Base-by-base conservation (phyloP, 441 rosid species). In the Capsella rubella region DNA sequence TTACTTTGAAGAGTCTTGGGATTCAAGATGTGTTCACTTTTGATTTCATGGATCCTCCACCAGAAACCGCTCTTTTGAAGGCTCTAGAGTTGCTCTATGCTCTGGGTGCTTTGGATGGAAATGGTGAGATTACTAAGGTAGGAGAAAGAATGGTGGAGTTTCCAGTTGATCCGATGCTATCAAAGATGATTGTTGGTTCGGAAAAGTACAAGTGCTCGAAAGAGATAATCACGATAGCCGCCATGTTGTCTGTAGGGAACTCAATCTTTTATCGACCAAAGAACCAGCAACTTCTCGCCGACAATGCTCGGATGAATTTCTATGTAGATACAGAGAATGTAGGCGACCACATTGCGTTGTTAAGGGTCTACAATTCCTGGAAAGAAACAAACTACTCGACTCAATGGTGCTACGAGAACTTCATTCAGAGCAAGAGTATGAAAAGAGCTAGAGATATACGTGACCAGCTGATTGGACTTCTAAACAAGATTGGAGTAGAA, bases 11-110 rank as follows among this genome's bases (percentile, higher is more conserved):
- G 83, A 95, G 96, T 83, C 95, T 92, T 74, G 99, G 98, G 50
- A 90, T 95, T 72, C 88, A 89, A 51, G 97, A 95, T 79, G 77
- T 92, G 51, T 37, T 90, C 25, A 82, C 80, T 81, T 95, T 92
- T 81, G 99, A 95, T 81, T 95, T 95, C 70, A 95, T 95, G 95
- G 99, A 95, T 53, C 89, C 93, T 66, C 99, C 99, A n/a, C 95
- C 99, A 0, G 89, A 85, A 15, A 93, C 86, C 76, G 89, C 98
- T 59, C 81, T 95, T 64, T 73, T 89, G 14, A 95, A 92, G 77
- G 97, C 98, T 14, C 55, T 95, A 51, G 99, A 95, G 78, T 77
- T 90, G 39, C 88, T 95, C 31, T 92, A 84, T 84, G 96, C 97
- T 8, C 80, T 95, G 34, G 86, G 92, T 76, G 99, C 99, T 59